Evolutionary conservation across 164 flowering plant genomes (phyloP).

Genomic region (Umbellularia californica): DNA sequence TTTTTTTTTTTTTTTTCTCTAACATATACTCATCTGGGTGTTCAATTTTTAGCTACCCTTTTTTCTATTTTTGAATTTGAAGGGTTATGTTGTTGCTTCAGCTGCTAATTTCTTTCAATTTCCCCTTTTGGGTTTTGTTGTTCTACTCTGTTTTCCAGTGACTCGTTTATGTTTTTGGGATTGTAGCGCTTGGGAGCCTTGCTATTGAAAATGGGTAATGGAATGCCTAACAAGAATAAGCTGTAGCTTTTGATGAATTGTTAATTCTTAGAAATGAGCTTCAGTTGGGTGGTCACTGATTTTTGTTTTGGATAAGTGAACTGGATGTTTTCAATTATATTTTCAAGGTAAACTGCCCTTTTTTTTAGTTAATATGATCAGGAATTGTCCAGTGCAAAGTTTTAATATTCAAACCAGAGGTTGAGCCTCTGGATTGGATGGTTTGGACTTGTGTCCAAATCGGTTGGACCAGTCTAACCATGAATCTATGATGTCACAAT

Average conservation of each 20-base stretch:
- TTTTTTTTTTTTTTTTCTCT: not conserved
- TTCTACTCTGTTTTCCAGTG: not conserved
- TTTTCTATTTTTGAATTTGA: not conserved
- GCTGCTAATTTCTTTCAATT: not conserved
- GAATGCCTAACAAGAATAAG: no score
- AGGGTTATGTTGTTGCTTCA: not conserved
- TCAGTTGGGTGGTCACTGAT: not conserved
- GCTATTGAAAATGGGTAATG: not conserved
- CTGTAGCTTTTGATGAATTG: not conserved
- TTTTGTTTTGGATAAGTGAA: no score
- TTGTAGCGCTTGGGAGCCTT: not conserved
- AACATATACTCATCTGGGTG: not conserved
- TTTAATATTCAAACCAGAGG: no score
- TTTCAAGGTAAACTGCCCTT: no score
- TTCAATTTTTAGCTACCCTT: not conserved
- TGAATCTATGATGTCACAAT: not conserved
- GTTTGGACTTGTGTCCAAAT: not conserved
- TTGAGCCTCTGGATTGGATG: not conserved
- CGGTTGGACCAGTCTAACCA: not conserved
- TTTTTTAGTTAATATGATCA: no score
- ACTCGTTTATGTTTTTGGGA: not conserved
- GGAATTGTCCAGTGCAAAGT: no score
- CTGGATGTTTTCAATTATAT: no score
- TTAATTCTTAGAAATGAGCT: not conserved
- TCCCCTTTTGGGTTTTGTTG: not conserved